A percentile compares a stretch with the other conserved stretches of the same genome.
Evolutionary conservation across 768 basidiomycete species (phyloP).

Genomic region (Leccinum sublutescens): DNA sequence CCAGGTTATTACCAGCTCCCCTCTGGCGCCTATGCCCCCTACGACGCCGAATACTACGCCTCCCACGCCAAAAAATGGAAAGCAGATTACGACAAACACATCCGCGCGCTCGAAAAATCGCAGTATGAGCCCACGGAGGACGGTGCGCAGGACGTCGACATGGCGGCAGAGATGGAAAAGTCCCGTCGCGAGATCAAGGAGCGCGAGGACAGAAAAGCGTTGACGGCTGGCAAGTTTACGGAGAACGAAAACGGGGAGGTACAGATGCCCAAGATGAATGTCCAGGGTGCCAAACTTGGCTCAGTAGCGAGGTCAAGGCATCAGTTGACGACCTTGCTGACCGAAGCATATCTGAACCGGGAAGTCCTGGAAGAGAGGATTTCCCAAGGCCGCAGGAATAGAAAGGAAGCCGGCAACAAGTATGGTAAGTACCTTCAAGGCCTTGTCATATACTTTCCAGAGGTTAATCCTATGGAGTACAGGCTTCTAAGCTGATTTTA

Average conservation of each 20-base stretch:
- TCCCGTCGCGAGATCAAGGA: constrained; percentile 74
- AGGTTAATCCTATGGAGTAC: neutral
- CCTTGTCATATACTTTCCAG: too few relatives aligned
- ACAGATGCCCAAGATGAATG: constrained; percentile 76
- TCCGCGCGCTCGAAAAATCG: constrained; percentile 72
- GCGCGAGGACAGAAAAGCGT: constrained; percentile 70
- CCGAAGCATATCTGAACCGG: constrained; percentile 81
- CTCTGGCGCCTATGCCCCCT: constrained; percentile 73
- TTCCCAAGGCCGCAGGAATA: constrained; percentile 76
- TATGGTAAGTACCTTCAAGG: constrained; percentile 58
- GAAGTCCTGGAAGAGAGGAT: constrained; percentile 82
- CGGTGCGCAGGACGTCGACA: constrained; percentile 60
- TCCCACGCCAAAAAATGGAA: constrained; percentile 74
- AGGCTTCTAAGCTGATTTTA: constrained; percentile 26
- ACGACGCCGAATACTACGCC: constrained; percentile 69
- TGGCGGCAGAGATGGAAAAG: constrained; percentile 72
- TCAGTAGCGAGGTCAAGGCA: constrained; percentile 70
- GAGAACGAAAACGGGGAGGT: constrained; percentile 40
- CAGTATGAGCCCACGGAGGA: constrained; percentile 48
- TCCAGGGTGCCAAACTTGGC: constrained; percentile 73
- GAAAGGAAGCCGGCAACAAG: constrained; percentile 90
- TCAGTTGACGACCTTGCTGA: constrained; percentile 77
- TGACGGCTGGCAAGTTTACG: constrained; percentile 59
- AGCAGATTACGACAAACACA: constrained; percentile 64
- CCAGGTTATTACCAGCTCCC: constrained; percentile 87